Conservation (phyloP, 139 green algal genomes). For the Asterochloris erici region DNA sequence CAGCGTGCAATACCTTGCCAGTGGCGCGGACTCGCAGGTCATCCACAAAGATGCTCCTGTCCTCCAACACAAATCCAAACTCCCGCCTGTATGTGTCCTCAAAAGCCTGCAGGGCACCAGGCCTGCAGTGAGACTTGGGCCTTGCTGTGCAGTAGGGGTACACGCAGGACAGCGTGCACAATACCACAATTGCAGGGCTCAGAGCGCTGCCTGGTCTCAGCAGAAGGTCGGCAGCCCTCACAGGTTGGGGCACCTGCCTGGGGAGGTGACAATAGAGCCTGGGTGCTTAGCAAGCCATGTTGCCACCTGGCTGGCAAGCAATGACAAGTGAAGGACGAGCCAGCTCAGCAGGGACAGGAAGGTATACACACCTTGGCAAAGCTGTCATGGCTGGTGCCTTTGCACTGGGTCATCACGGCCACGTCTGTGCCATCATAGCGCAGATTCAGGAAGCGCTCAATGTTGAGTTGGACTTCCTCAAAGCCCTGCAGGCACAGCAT, state of each 20-base stretch:
- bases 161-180: too few species aligned
- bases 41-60: slow-evolving; percentile 79
- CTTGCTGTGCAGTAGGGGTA: too few species aligned
- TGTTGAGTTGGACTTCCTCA: slow-evolving; percentile 38
- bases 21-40: slow-evolving; percentile 80
- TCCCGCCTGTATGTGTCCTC: slow-evolving; percentile 70
- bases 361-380: slow-evolving; percentile 29
- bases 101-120: slow-evolving; percentile 25
- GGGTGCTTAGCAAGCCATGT: too few species aligned
- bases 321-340: too few species aligned
- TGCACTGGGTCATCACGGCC: slow-evolving; percentile 76
- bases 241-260: too few species aligned
- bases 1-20: slow-evolving; percentile 28
- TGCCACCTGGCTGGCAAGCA: too few species aligned
- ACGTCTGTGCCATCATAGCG: slow-evolving; percentile 92
- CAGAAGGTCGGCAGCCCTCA: slow-evolving; percentile 45
- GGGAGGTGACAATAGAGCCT: too few species aligned
- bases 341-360: neutral
- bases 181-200: neutral
- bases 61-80: slow-evolving; percentile 90
- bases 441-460: slow-evolving; percentile 86
- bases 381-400: neutral
- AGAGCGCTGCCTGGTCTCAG: slow-evolving; percentile 8
- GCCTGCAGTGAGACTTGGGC: neutral
- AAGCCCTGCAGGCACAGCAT: slow-evolving; percentile 56